Percentiles rank a stretch among this genome's conserved stretches.
These are phyloP conservation scores for Prorocentrum cordatum DNA, from an alignment of 169 alveolate species.

Conservation along the genomic window DNA sequence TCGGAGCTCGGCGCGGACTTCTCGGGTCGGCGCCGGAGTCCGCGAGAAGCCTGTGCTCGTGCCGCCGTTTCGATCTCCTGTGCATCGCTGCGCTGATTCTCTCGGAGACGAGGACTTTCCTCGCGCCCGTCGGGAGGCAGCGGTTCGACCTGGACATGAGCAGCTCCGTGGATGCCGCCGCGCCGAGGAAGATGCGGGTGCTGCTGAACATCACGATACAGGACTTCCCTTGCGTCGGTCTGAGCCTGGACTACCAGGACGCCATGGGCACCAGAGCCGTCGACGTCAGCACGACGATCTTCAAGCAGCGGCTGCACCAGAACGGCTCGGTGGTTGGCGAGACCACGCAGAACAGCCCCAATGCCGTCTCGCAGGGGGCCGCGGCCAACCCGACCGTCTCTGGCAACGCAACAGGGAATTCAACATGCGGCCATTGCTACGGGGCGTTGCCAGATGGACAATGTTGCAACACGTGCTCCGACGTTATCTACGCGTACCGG, in stretches of 20 bases:
- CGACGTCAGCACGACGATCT: background rate
- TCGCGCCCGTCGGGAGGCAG: background rate
- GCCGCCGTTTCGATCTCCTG: too few species aligned
- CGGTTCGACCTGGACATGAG: background rate
- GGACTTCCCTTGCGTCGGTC: conserved; percentile 35
- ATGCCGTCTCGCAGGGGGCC: background rate
- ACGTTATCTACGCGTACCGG: conserved; percentile 42
- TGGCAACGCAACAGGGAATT: background rate
- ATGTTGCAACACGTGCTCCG: conserved; percentile 55
- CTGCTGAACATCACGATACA: conserved; percentile 30
- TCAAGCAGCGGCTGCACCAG: background rate
- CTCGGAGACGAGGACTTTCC: background rate
- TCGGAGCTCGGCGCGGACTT: too few species aligned
- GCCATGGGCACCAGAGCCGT: background rate
- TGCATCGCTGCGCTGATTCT: background rate
- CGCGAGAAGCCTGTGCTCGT: too few species aligned
- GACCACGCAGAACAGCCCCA: background rate
- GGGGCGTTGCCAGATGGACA: conserved; percentile 55
- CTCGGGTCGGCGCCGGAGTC: too few species aligned
- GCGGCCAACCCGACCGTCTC: background rate
- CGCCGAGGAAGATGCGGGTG: background rate
- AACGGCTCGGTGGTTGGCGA: background rate
- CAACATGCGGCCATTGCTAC: conserved; percentile 32
- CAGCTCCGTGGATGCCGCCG: background rate
- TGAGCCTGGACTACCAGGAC: conserved; percentile 48